Conservation (phyloP, 306 rosid genomes). For the Cucumis hystrix region DNA sequence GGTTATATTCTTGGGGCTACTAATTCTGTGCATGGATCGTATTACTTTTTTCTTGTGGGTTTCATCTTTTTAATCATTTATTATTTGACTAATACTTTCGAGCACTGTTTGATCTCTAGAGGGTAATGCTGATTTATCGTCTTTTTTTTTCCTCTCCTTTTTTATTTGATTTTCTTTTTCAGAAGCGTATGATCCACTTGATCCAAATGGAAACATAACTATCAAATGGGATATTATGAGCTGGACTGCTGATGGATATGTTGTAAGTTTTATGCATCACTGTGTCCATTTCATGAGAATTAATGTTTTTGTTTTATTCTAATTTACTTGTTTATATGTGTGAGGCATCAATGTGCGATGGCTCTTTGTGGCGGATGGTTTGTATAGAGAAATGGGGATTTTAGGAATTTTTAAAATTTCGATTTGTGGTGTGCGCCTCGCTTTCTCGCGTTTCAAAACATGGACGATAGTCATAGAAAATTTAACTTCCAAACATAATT, state of each 20-base stretch:
- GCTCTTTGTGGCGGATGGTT: neutral
- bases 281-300: neutral
- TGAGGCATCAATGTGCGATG: neutral
- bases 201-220: slow-evolving; percentile 21
- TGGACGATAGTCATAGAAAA: neutral
- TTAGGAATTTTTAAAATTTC: no score
- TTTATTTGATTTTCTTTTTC: slow-evolving; percentile 2
- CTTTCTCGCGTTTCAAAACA: neutral
- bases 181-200: slow-evolving; percentile 26
- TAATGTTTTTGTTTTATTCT: neutral
- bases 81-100: neutral
- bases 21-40: neutral
- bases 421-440: no score
- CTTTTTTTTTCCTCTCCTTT: neutral
- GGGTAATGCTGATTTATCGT: neutral
- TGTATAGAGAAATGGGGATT: no score
- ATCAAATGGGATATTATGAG: slow-evolving; percentile 23
- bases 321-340: neutral
- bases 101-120: neutral
- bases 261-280: slow-evolving; percentile 12
- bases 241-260: slow-evolving; percentile 29
- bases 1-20: neutral
- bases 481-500: no score
- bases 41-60: neutral
- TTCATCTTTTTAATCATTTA: neutral